Evolutionary conservation across 768 basidiomycete species (phyloP).

Genomic region (Serendipita vermifera): DNA sequence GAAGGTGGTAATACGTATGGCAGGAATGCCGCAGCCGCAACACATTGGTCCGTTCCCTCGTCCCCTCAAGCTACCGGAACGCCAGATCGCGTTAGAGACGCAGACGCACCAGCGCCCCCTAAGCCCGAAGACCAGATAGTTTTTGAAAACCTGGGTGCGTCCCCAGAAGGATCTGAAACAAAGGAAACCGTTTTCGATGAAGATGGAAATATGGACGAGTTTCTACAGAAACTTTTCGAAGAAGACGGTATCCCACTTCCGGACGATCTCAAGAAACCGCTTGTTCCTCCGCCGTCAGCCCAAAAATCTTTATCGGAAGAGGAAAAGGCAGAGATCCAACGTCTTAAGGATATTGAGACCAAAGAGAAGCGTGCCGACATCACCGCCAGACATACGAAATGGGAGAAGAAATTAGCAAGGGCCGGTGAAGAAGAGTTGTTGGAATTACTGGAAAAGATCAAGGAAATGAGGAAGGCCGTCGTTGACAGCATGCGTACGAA

Average conservation of each 20-base stretch:
- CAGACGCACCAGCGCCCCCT: not conserved
- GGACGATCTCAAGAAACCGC: too few species aligned
- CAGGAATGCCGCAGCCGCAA: not conserved
- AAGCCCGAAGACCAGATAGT: not conserved
- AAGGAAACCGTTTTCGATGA: not conserved
- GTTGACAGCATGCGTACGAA: slow-evolving; percentile 36
- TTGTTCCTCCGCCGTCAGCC: too few species aligned
- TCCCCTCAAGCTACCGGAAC: not conserved
- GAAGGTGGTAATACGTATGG: too few species aligned
- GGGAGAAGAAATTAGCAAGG: slow-evolving; percentile 38
- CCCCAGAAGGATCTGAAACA: not conserved
- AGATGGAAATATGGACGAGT: not conserved
- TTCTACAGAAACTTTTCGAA: not conserved
- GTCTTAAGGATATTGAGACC: slow-evolving; percentile 20
- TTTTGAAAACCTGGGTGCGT: not conserved
- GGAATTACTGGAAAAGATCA: slow-evolving; percentile 34
- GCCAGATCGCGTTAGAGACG: not conserved
- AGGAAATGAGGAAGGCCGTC: slow-evolving; percentile 22
- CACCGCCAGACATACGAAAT: slow-evolving; percentile 44
- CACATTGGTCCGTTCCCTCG: not conserved
- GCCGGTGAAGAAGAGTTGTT: slow-evolving; percentile 26
- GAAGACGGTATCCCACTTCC: not conserved
- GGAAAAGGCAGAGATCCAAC: slow-evolving; percentile 8
- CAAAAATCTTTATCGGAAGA: slow-evolving; percentile 7
- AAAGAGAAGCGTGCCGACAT: slow-evolving; percentile 46